These are phyloP conservation scores for Russula sp. DNA, from an alignment of 768 basidiomycete genomes.

Conservation along the genomic window DNA sequence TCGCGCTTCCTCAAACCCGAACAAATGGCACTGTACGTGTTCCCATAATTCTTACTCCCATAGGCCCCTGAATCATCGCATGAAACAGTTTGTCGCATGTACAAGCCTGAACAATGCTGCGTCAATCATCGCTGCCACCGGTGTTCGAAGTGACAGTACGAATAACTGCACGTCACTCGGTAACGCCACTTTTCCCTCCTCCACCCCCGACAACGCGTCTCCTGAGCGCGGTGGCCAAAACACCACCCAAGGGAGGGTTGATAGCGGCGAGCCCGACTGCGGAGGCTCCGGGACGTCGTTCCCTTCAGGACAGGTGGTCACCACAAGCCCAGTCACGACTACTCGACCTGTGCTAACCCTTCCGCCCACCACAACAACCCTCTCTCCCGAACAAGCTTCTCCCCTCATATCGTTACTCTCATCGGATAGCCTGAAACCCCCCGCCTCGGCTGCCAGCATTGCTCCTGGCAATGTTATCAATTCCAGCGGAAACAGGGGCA, in stretches of 20 bases:
- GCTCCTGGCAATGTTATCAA: background rate
- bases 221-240: background rate
- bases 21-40: constrained; percentile 39
- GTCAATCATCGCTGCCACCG: constrained; percentile 40
- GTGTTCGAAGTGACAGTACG: constrained; percentile 37
- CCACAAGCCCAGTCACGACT: constrained; percentile 25
- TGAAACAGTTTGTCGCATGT: constrained; percentile 40
- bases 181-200: constrained; percentile 21
- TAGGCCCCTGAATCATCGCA: background rate
- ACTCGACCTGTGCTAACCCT: constrained; percentile 24
- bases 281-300: background rate
- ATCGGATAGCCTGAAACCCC: constrained; percentile 23
- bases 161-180: constrained; percentile 24
- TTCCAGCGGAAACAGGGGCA: background rate
- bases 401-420: background rate
- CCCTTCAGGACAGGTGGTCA: constrained; percentile 26
- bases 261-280: background rate
- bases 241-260: background rate
- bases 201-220: constrained; percentile 12
- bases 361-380: constrained; percentile 34
- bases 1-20: constrained; percentile 42
- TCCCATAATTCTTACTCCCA: background rate
- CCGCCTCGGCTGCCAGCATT: constrained; percentile 31
- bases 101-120: constrained; percentile 43
- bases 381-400: constrained; percentile 38